phyloP scores from a whole-genome alignment of 2,329 filamentous ascomycete species.

The Biscogniauxia sp. region DNA sequence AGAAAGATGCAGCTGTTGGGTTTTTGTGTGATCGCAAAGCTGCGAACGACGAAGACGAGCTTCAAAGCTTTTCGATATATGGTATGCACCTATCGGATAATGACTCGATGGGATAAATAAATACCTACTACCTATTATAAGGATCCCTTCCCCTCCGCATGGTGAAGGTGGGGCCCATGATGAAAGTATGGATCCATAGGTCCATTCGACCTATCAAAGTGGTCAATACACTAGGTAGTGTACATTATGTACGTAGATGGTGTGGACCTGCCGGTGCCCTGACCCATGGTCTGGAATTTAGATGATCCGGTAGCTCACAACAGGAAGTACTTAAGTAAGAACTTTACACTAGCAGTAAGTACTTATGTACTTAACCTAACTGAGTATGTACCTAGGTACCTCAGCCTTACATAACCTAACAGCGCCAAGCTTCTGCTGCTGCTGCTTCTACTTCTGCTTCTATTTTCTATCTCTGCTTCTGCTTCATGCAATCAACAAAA shows the following conservation, averaged over 20 bases:
- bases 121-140: background rate
- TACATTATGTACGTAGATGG: background rate
- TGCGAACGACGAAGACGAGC: background rate
- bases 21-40: slow-evolving; percentile 12
- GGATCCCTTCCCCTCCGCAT: too few species aligned
- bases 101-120: background rate
- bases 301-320: background rate
- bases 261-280: too few species aligned
- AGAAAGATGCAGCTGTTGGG: background rate
- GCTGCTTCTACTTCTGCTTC: too few species aligned
- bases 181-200: too few species aligned
- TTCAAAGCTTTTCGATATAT: background rate
- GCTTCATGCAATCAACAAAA: background rate
- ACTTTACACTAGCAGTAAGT: background rate
- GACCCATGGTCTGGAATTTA: background rate
- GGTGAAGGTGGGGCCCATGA: too few species aligned
- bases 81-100: background rate
- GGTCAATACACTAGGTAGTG: too few species aligned
- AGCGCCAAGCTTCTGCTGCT: background rate
- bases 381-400: too few species aligned
- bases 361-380: background rate
- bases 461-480: too few species aligned
- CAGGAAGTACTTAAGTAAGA: too few species aligned
- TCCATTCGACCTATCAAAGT: too few species aligned
- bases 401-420: background rate